Base-by-base conservation (phyloP, 345 rosid genomes). In the Lepidium sativum region DNA sequence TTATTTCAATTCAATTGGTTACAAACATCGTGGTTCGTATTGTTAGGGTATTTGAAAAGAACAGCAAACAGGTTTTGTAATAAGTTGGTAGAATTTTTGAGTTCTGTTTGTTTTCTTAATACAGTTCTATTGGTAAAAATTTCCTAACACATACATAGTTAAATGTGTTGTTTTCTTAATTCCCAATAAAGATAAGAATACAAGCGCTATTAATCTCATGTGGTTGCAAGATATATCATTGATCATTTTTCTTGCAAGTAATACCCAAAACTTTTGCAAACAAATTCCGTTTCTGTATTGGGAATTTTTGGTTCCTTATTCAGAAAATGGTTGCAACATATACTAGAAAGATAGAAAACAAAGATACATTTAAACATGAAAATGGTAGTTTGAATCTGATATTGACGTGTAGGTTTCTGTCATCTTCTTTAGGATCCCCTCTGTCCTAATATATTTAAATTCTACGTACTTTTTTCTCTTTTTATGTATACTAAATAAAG, bases 1-100 rank as follows among this genome's bases (percentile, higher is more conserved):
- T 60, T 60, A 14, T 44, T 29, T 47, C 38, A 63, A 63, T 61
- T 69, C 62, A 69, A 27, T 54, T 63, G 56, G 38, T 62, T 70
- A 62, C 68, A 42, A 60, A 44, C 38, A 54, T 63, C 37, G 53
- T 63, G 64, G 40, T 69, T 25, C 45, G 69, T 70, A 48, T 48
- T 32, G 57, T n/a, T 57, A 57, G 65, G 25, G 57, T 57, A 25
- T 49, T 57, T 68, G 35, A 34, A 14, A 59, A 58, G 27, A 49
- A 40, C 35, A 57, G 41, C 6, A 70, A 62, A 54, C 74, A 54
- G 41, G 23, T 35, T 44, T 54, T 62, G 41, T 62, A 33, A 60
- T 52, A 69, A 69, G 20, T 69, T 51, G 60, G 54, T 32, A 31
- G 14, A 51, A 53, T 62, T 12, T 70, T 53, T 17, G 50, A 35